Evolutionary conservation across 192 early-diverging fungal species (phyloP), one percentile per base, ranked within the genome.

Genomic region (Bifiguratus adelaidae): DNA sequence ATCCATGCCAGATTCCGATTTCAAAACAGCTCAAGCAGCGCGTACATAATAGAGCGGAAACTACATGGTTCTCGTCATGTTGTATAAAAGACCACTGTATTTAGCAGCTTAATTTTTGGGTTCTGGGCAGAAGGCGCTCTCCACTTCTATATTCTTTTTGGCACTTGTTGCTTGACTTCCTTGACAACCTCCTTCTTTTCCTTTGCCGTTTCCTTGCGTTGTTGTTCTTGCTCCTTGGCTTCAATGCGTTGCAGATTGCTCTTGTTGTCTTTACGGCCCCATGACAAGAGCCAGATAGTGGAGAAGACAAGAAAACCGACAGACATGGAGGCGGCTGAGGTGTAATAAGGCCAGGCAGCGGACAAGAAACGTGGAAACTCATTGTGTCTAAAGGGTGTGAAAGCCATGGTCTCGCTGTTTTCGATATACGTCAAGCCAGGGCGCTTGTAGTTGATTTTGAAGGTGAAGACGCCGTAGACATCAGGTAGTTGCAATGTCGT

Each of bases 391-490:
- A 88, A 91, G 9, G 92, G 96, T 45, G 86, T 76, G 33, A 97
- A 81, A 30, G 83, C 80, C 0, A 99, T 81, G 1, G 76, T 82
- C 28, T 91, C 86, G 34, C 63, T 61, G 13, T 74, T 77, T 30
- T 72, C 69, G 34, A 99, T 50, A 53, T 77, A 89, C 7, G 87
- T 73, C 46, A 74, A 71, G 2, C 96, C 96, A 0, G 82, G 67
- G 35, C 91, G 74, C 60, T 88, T 85, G 68, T 96, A 96, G 55
- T 95, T 91, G 30, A 96, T 86, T 28, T 78, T 80, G 63, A 99
- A 91, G 4, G 92, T 96, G 71, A 92, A 99, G 8, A 97, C 95
- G 48, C 96, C 96, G 63, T 96, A 92, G 22, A 85, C 81, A 54
- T 99, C 96, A 29, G 96, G 96, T 16, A 97, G 68, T 47, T 75